These are phyloP conservation scores for Aspergillus vadensis DNA, from an alignment of 2,329 filamentous ascomycete genomes.

Conservation along the genomic window DNA sequence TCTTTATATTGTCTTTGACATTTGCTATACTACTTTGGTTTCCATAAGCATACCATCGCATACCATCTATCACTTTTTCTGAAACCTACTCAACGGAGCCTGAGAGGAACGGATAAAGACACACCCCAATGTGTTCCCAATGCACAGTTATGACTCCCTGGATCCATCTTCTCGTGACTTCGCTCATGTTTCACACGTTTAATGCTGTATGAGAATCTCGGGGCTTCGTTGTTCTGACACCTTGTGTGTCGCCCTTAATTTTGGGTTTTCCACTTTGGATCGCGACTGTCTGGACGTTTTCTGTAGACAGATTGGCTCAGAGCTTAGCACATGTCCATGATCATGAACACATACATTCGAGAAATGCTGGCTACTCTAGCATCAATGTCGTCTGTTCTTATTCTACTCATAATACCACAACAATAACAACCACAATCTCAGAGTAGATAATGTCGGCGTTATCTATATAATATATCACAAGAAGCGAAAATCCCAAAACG, in stretches of 20 bases:
- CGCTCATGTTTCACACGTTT: not conserved
- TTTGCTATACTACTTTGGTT: conserved; percentile 24
- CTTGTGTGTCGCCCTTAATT: not conserved
- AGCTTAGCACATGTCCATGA: not conserved
- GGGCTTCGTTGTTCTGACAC: not conserved
- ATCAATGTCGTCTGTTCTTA: not conserved
- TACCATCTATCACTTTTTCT: conserved; percentile 17
- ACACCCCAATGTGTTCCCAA: too few relatives aligned
- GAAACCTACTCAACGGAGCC: conserved; percentile 18
- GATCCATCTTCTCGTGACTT: not conserved
- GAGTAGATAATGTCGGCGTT: conserved; percentile 11
- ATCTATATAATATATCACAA: conserved; percentile 34
- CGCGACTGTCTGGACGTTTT: not conserved
- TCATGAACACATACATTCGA: not conserved
- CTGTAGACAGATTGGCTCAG: conserved; percentile 2
- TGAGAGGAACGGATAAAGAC: conserved; percentile 7
- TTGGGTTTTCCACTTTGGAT: not conserved
- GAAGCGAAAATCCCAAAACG: conserved; percentile 30
- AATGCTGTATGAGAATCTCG: not conserved
- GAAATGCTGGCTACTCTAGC: not conserved
- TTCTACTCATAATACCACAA: conserved; percentile 16
- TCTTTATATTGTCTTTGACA: conserved; percentile 15
- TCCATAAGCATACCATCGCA: conserved; percentile 26
- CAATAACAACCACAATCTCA: not conserved
- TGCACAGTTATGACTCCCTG: not conserved